Evolutionary conservation across 441 rosid genomes (phyloP).

Genomic region (Gossypium gossypioides): DNA sequence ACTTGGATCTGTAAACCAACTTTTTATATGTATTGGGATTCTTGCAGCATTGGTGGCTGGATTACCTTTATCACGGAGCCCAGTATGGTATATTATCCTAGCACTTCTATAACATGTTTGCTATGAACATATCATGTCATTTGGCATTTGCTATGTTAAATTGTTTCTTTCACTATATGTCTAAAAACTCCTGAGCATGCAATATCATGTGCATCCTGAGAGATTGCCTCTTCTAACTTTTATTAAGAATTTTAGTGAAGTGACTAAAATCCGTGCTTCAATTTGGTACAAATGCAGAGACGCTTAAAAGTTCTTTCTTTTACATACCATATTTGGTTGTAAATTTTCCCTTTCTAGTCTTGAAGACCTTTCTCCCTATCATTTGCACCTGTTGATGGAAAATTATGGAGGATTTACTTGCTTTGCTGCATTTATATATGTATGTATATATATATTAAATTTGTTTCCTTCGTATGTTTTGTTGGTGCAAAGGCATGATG

Average conservation of each 20-base stretch:
- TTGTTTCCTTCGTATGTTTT: not conserved
- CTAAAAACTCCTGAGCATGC: not conserved
- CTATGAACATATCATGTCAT: not conserved
- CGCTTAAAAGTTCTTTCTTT: not conserved
- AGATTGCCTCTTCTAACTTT: not conserved
- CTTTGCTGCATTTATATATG: not conserved
- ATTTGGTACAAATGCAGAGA: not conserved
- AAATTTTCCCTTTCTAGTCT: not conserved
- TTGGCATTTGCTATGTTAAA: conserved; percentile 5
- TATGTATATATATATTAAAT: not conserved
- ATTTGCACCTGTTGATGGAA: conserved; percentile 1
- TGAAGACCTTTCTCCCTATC: not conserved
- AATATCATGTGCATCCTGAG: not conserved
- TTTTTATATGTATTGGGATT: conserved; percentile 88
- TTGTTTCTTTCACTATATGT: not conserved
- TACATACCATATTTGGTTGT: not conserved
- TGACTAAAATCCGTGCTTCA: not conserved
- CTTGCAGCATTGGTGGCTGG: conserved; percentile 95
- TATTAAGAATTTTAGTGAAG: not conserved
- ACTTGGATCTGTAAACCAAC: conserved; percentile 91
- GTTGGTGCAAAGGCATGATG: not conserved
- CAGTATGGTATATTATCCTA: conserved; percentile 49
- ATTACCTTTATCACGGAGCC: conserved; percentile 83
- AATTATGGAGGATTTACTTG: not conserved
- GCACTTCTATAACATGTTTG: not conserved